Base-by-base conservation (phyloP, 129 eudicot genomes). In the Deinandra increscens region DNA sequence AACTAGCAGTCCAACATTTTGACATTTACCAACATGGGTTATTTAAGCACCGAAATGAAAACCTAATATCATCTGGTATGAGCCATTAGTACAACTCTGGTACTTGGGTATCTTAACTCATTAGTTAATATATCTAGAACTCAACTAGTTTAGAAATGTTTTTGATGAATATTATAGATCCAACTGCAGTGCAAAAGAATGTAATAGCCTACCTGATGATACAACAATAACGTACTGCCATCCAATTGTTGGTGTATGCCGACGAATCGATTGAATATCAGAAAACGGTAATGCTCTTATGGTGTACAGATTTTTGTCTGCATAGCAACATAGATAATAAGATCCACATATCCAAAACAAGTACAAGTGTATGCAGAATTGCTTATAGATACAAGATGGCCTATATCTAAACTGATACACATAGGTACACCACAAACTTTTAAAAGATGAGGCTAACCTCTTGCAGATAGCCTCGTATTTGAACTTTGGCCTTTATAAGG, bases 191-290 rank as follows among this genome's bases (percentile, higher is more conserved):
- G 36, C 65, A 64, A 75, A 71, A 44, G 54, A 33, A 55, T 34
- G 55, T 17, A 26, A 69, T 31, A 17, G 18, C 68, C 66, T 78
- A 94, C 99, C 99, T 74, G 97, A 87, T 62, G 99, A 87, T 73
- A 94, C 99, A 41, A 94, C 84, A 34, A 94, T 94, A 15, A 90
- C 73, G 66, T 87, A 94, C 69, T 89, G 97, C 99, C 99, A 94
- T 31, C 99, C 99, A 77, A 94, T 84, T 51, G 99, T 80, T 67
- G 99, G 99, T 74, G 84, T 82, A 77, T 94, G 99, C 75, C 97
- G 81, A 15, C 94, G 88, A 66, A 94, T 82, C 7, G 99, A 94
- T 69, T 90, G 85, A 38, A 94, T 77, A 33, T 94, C 97, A 8
- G 97, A 76, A 72, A 94, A 85, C 6, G 96, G 83, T 51, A 90